Conservation (phyloP, 1,139 yeast genomes). For the Blastobotrys capitulatus region DNA sequence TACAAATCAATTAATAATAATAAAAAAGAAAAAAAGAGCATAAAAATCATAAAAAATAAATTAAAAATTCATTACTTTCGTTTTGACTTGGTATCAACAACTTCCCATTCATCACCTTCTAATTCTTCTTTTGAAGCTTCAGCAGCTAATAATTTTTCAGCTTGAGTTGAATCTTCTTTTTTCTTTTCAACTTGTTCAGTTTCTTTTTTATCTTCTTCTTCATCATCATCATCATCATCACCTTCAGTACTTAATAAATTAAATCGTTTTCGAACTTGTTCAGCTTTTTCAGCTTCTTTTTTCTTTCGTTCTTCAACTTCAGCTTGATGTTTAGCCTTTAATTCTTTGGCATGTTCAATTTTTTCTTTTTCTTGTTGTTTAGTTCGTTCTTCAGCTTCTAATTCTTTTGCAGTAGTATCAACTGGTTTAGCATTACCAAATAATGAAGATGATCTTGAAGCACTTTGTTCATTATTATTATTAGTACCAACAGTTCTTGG, state of each 20-base stretch:
- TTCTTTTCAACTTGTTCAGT: conserved; percentile 32
- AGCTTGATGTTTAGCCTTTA: conserved; percentile 11
- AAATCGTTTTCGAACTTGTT: conserved; percentile 36
- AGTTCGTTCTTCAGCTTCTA: conserved; percentile 28
- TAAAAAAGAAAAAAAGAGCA: too few relatives aligned
- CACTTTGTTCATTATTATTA: conserved; percentile 19
- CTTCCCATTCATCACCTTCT: conserved; percentile 60
- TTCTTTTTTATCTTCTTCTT: conserved; percentile 22
- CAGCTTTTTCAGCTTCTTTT: conserved; percentile 16
- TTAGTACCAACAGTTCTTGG: conserved; percentile 27
- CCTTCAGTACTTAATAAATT: conserved; percentile 64
- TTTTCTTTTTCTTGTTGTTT: conserved; percentile 28
- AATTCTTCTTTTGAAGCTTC: conserved; percentile 40
- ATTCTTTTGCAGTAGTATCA: conserved; percentile 31
- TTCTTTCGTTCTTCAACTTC: conserved; percentile 12
- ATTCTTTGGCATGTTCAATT: conserved; percentile 20
- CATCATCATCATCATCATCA: conserved; percentile 45
- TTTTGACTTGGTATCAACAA: conserved; percentile 38
- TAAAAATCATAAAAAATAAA: too few relatives aligned
- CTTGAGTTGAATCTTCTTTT: conserved; percentile 28
- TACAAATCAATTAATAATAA: too few relatives aligned
- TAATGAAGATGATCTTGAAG: conserved; percentile 23
- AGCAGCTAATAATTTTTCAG: conserved; percentile 28
- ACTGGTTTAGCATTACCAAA: conserved; percentile 39
- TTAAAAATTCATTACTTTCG: conserved; percentile 1